Conservation (phyloP, 140 eudicot genomes). For the Stevia rebaudiana region DNA sequence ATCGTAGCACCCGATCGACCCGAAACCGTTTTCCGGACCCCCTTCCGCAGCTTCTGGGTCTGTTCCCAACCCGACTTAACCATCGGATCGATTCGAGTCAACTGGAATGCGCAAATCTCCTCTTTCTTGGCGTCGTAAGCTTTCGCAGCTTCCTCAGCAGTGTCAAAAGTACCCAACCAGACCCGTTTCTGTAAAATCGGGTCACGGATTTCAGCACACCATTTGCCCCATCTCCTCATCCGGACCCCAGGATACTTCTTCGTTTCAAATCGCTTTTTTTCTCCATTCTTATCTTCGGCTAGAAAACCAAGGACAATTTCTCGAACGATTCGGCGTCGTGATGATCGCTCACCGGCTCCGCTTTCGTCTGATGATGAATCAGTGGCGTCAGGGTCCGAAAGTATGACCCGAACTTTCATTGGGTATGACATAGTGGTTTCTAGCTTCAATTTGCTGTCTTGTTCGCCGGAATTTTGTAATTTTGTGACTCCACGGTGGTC, state of each 20-base stretch:
- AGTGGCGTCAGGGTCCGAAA: conserved; percentile 19
- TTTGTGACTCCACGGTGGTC: background rate
- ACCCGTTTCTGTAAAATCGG: conserved; percentile 9
- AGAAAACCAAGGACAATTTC: background rate
- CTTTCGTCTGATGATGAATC: conserved; percentile 16
- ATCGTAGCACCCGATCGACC: background rate
- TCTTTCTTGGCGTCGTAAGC: conserved; percentile 9
- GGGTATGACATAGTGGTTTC: conserved; percentile 4
- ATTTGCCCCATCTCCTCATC: conserved; percentile 15
- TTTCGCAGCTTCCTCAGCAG: conserved; percentile 8
- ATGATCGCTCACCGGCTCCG: background rate
- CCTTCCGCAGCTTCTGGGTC: background rate
- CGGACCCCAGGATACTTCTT: conserved; percentile 2
- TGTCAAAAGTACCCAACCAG: conserved; percentile 22
- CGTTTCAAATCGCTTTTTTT: background rate
- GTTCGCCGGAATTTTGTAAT: background rate
- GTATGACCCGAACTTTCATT: conserved; percentile 12
- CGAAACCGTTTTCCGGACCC: background rate
- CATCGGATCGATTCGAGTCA: background rate
- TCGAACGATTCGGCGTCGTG: background rate
- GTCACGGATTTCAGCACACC: conserved; percentile 19
- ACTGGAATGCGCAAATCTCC: conserved; percentile 6
- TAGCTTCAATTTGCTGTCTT: background rate
- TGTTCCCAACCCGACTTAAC: background rate
- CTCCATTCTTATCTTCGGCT: background rate